Percentiles rank a stretch among this genome's conserved stretches.
These are phyloP conservation scores for Eucalyptus lansdowneana DNA, from an alignment of 345 rosid species.

Conservation along the genomic window DNA sequence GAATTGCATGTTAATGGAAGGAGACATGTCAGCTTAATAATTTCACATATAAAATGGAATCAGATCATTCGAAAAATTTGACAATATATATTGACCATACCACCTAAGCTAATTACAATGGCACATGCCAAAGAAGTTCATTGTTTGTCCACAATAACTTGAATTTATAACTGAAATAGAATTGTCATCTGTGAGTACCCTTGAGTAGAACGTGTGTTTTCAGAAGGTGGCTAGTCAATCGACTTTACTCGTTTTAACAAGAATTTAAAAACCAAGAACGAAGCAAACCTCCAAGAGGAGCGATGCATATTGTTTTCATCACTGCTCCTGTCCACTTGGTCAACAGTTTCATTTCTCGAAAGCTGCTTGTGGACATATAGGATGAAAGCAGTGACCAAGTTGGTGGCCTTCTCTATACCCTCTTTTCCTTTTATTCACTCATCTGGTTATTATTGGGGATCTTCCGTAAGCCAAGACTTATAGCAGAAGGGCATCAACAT, in stretches of 20 bases:
- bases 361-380: neutral
- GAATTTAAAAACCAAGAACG: neutral
- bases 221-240: neutral
- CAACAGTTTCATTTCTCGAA: neutral
- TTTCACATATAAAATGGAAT: neutral
- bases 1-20: neutral
- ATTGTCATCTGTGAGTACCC: neutral
- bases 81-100: neutral
- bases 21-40: neutral
- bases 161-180: neutral
- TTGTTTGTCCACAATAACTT: neutral
- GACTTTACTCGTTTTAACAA: neutral
- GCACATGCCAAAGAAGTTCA: neutral
- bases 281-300: neutral
- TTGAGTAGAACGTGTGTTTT: neutral
- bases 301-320: neutral
- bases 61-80: neutral
- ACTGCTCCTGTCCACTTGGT: neutral
- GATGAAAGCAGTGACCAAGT: neutral
- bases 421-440: neutral
- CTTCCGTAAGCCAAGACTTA: neutral
- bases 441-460: neutral
- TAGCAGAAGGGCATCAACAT: constrained; percentile 47
- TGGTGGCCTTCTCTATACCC: neutral
- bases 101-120: neutral